Conservation (phyloP, 2,329 filamentous ascomycete genomes). For the Penicillium sp. region DNA sequence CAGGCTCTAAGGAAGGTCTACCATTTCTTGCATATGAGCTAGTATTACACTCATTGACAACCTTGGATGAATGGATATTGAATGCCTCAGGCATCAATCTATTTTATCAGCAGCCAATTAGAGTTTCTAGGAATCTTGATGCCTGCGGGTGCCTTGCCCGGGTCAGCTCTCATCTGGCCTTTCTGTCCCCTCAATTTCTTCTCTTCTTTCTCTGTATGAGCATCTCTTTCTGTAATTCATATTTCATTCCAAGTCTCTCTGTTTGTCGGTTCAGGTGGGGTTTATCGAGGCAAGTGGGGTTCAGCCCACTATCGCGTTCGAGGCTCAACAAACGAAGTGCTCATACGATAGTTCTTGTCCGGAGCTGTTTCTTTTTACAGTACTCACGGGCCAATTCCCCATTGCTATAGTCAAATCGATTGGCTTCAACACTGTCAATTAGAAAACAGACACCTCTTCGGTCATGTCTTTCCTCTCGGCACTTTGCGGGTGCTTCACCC, state of each 20-base stretch:
- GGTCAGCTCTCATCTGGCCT: slow-evolving; percentile 6
- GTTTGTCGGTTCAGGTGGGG: not conserved
- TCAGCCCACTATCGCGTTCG: slow-evolving; percentile 4
- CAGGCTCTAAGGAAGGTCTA: too few species aligned
- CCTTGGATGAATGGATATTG: too few species aligned
- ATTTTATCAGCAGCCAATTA: slow-evolving; percentile 21
- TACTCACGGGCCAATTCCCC: not conserved
- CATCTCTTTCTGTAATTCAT: not conserved
- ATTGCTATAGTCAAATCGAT: not conserved
- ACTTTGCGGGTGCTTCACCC: slow-evolving; percentile 27
- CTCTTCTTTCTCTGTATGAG: not conserved
- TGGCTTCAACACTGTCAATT: not conserved
- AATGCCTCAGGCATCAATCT: not conserved
- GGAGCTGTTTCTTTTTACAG: not conserved
- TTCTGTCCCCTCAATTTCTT: slow-evolving; percentile 10
- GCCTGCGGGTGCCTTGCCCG: slow-evolving; percentile 27
- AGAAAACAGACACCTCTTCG: not conserved
- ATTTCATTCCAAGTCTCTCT: not conserved
- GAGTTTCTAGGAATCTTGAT: slow-evolving; percentile 24
- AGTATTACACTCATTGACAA: not conserved
- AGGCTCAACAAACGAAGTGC: slow-evolving; percentile 5
- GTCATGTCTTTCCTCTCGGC: slow-evolving; percentile 24
- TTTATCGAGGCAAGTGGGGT: slow-evolving; percentile 11
- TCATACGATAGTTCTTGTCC: not conserved
- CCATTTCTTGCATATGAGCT: not conserved